phyloP scores from a whole-genome alignment of 306 rosid genomes.

The Rubus idaeus region DNA sequence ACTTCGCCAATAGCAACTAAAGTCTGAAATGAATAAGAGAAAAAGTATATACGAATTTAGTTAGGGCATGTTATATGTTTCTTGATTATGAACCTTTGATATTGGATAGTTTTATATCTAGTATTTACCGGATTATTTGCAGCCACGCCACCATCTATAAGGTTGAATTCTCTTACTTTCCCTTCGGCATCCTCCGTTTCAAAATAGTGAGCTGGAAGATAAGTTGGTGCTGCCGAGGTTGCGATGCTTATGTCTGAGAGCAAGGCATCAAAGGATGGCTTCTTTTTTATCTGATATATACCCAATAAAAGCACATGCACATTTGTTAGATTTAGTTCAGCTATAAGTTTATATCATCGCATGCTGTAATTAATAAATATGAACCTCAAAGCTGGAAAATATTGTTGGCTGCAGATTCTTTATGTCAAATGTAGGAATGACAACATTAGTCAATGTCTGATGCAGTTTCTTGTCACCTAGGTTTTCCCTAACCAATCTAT shows the following conservation, averaged over 20 bases:
- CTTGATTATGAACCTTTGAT: background rate
- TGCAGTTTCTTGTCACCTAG: constrained; percentile 55
- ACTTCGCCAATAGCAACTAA: constrained; percentile 54
- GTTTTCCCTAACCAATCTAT: constrained; percentile 42
- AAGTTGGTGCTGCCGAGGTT: constrained; percentile 81
- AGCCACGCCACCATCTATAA: constrained; percentile 66
- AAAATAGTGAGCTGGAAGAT: constrained; percentile 64
- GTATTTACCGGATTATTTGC: constrained; percentile 65
- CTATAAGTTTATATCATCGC: background rate
- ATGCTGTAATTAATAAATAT: background rate
- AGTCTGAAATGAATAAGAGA: constrained; percentile 30
- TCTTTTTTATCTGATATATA: constrained; percentile 33
- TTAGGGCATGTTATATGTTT: background rate
- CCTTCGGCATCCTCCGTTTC: constrained; percentile 31
- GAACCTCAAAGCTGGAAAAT: constrained; percentile 63
- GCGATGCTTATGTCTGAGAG: constrained; percentile 59
- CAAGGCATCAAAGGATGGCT: constrained; percentile 30
- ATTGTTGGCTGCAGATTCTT: constrained; percentile 52
- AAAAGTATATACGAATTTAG: background rate
- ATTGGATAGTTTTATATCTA: background rate
- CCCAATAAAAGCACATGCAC: background rate
- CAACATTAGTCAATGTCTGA: constrained; percentile 62
- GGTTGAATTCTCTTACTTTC: constrained; percentile 41
- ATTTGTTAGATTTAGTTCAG: background rate
- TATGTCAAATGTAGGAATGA: constrained; percentile 62